Conservation (phyloP, 2,329 filamentous ascomycete genomes). For the Aureobasidium sp. region DNA sequence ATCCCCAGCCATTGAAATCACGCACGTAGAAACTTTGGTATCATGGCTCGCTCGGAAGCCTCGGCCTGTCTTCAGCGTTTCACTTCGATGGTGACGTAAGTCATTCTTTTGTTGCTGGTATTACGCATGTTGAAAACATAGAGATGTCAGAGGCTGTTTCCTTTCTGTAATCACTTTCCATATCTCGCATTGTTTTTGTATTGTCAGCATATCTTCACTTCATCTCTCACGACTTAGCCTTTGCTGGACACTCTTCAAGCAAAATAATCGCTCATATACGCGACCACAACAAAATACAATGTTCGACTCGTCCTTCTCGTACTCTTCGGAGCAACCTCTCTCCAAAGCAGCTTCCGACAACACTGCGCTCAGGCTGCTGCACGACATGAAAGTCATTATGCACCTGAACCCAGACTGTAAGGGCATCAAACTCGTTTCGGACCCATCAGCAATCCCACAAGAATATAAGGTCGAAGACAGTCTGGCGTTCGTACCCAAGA, state of each 20-base stretch:
- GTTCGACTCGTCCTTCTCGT: conserved; percentile 25
- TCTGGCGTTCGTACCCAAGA: conserved; percentile 27
- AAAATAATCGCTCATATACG: neutral
- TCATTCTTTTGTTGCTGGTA: conserved; percentile 4
- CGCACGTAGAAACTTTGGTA: neutral
- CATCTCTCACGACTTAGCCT: neutral
- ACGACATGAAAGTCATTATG: conserved; percentile 26
- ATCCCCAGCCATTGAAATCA: neutral
- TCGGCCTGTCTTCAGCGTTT: neutral
- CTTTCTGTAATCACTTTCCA: neutral
- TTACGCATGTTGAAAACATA: neutral
- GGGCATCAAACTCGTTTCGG: conserved; percentile 14
- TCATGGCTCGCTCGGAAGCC: neutral
- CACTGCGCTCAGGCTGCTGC: conserved; percentile 21
- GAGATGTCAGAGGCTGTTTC: neutral
- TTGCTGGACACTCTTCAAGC: neutral
- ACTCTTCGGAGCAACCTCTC: conserved; percentile 22
- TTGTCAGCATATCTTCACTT: neutral
- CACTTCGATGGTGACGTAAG: conserved; percentile 3
- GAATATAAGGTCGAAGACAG: conserved; percentile 27
- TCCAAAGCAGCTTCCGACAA: conserved; percentile 20
- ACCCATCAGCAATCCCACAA: conserved; percentile 4
- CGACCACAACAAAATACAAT: conserved; percentile 13
- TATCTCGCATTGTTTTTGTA: neutral
- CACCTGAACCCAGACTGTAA: conserved; percentile 24